A percentile compares a stretch with the other conserved stretches of the same genome.
These are phyloP conservation scores for Dactylorhiza incarnata DNA, from an alignment of 106 monocot species.

Conservation along the genomic window DNA sequence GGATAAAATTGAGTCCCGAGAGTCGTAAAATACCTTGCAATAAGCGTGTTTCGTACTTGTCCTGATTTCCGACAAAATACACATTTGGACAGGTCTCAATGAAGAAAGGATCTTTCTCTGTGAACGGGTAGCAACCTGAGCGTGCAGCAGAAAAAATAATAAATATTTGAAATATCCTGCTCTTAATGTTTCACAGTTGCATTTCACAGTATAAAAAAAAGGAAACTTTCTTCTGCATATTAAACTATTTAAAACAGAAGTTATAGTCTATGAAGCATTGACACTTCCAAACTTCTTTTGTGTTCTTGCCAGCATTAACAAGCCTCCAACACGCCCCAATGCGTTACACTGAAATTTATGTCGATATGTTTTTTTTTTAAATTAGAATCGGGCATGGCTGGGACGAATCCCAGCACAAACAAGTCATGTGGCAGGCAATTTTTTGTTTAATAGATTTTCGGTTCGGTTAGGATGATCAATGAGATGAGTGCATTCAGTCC, in stretches of 20 bases:
- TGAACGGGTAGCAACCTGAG: constrained; percentile 92
- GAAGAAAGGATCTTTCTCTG: constrained; percentile 83
- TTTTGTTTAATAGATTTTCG: too few species aligned
- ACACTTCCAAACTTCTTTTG: too few species aligned
- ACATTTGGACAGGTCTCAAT: constrained; percentile 88
- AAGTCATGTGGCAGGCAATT: too few species aligned
- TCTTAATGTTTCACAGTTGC: neutral
- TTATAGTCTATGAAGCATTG: too few species aligned
- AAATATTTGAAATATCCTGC: neutral
- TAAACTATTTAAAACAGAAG: too few species aligned
- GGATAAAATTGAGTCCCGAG: neutral
- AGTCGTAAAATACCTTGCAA: constrained; percentile 46
- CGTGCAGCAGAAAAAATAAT: neutral
- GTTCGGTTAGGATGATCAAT: too few species aligned
- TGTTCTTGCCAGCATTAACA: too few species aligned
- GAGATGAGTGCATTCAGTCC: too few species aligned
- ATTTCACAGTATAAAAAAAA: neutral
- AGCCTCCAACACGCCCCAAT: too few species aligned
- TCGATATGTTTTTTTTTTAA: neutral
- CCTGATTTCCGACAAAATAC: constrained; percentile 91
- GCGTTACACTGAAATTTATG: too few species aligned
- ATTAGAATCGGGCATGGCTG: too few species aligned
- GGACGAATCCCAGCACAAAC: too few species aligned
- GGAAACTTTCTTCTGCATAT: neutral
- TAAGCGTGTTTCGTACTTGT: constrained; percentile 57